Base-by-base conservation (phyloP, 2,329 filamentous ascomycete genomes). In the Coccinonectria pachysandricola region DNA sequence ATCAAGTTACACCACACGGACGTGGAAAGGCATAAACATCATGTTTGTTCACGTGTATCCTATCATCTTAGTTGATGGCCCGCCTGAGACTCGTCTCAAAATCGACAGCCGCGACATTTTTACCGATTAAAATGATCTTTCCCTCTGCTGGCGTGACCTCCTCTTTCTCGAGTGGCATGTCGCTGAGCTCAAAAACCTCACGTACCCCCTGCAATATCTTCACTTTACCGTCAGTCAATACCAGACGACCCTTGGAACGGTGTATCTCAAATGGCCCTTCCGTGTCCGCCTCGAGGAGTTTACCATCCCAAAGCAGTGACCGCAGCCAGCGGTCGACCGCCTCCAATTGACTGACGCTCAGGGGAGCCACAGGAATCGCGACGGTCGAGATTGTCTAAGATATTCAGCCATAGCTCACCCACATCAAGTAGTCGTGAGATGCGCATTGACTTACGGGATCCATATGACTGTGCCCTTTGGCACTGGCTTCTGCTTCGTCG, bases 161-260 rank as follows among this genome's bases (percentile, higher is more conserved):
- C 3, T 49, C 48, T 7, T 45, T 40, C 7, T 48, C 52, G 7
- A 52, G 41, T 4, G 59, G 56, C 6, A 58, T 60, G 39, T 94
- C 85, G 13, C 84, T 71, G 13, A 96, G 80, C 46, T 98, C 91
- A 52, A 96, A 98, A 10, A 96, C 71, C 43, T 95, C 88, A 27
- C 88, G 65, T 1, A 98, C 91, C 2, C 87, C 91, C 53, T 98
- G 91, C 6, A 96, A 65, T 37, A 96, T 73, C 49, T 84, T 82
- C 21, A 75, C 60, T 0, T 63, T 60, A 1, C 83, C 84, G 28
- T 77, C 64, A 0, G 59, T 47, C 11, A 88, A 61, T 0, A 71
- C 61, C 6, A 96, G 54, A 3, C 84, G 73, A 1, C 86, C 88
- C 52, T 98, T 98, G 18, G 85, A 62, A 8, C 91, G 73, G 49